Base-by-base conservation (phyloP, 169 alveolate genomes). In the Plasmodium vivax region DNA sequence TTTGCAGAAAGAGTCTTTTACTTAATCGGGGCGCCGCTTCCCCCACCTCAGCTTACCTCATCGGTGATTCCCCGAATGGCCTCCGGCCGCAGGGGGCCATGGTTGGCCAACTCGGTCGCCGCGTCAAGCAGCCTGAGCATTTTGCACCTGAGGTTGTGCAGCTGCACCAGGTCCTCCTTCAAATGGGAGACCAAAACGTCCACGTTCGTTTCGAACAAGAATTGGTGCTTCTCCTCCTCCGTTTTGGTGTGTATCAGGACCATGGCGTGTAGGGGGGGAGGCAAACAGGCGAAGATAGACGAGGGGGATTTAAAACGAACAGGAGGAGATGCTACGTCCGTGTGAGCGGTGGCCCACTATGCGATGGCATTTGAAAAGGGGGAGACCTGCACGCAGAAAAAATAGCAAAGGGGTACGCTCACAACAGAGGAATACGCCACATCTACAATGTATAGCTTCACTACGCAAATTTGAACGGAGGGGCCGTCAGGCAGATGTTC, bases 71-170 rank as follows among this genome's bases (percentile, higher is more conserved):
- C 99, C 54, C 99, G 96, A 4, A 98, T 93, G 93, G 97, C 99
- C 93, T 98, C 99, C 0, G 99, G 99, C 85, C 98, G 97, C 83
- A 98, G 85, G 36, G 99, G 99, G 41, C 99, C 99, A 85, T 98
- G 97, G 38, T 97, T 97, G 19, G 99, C 98, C 85, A 98, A 93
- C 72, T 98, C 99, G 92, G 96, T 98, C 36, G 97, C 92, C 14
- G 98, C 97, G 36, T 96, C 98, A 43, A 98, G 95, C 71, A 97
- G 95, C 45, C 97, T 96, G 75, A 98, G 98, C 19, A 97, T 85
- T 88, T 97, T 96, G 45, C 98, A 92, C 88, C 99, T 93, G 81
- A 96, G 82, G 93, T 98, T 98, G 94, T 97, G 97, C 34, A 97
- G 83, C 79, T 79, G 51, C 54, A 93, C 91, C 23, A 97, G 96